Base-by-base conservation (phyloP, 2,329 filamentous ascomycete genomes). In the Eutypella sp. region DNA sequence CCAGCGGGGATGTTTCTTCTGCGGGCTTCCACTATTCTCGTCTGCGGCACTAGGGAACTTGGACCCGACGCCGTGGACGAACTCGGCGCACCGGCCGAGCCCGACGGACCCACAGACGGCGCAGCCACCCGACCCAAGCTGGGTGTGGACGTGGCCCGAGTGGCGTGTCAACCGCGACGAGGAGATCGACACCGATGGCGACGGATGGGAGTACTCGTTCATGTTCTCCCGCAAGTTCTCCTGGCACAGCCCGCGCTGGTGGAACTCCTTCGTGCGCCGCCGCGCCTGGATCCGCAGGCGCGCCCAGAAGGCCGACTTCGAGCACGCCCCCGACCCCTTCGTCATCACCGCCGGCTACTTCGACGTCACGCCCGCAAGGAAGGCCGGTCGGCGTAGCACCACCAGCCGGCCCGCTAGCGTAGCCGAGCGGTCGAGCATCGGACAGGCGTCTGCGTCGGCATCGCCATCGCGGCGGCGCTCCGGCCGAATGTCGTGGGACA, bases 141-240 rank as follows among this genome's bases (percentile, higher is more conserved):
- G 93, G 93, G 83, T 89, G 62, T 99, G 93, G 93, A 82, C 70
- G 2, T 85, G 81, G 80, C 73, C 79, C 2, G 79, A 81, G 42
- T 85, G 82, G 82, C 73, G 70, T 23, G 59, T 85, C 54, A 76
- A 80, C 48, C 71, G 89, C 78, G 89, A 92, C 72, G 79, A 85
- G 2, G 85, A 86, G 48, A 82, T 87, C 10, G 45, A 60, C 20
- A 57, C 67, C 31, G 93, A 97, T 59, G 85, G 92, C 51, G 87
- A 92, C 51, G 93, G 93, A 3, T 99, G 93, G 93, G 86, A 95
- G 63, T 99, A 99, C 67, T 93, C 89, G 15, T 90, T 96, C 63
- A 85, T 87, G 54, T 99, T 97, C 62, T 73, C 74, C 53, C 81
- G 77, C 49, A 73, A 69, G 36, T 89, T 87, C 54, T 81, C 82